phyloP scores from a whole-genome alignment of 1,284 basidiomycete species.

The Pisolithus thermaeus region DNA sequence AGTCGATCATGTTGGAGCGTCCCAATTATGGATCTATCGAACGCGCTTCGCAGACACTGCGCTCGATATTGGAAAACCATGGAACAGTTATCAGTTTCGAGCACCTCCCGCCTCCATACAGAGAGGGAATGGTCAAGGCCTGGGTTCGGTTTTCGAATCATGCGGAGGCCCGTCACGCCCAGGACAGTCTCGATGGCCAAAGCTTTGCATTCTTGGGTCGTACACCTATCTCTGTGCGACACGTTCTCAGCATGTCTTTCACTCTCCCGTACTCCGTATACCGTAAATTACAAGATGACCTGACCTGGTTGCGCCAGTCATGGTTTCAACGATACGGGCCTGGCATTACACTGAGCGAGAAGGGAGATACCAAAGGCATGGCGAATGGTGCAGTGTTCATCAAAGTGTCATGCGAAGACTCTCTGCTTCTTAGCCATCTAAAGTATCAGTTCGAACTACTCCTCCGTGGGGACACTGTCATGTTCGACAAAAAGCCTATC shows the following conservation, averaged over 20 bases:
- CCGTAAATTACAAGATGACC: conserved; percentile 31
- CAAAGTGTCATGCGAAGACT: conserved; percentile 40
- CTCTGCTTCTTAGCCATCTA: conserved; percentile 43
- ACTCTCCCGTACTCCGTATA: conserved; percentile 33
- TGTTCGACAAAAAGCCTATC: conserved; percentile 40
- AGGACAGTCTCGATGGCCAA: conserved; percentile 37
- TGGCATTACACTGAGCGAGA: conserved; percentile 24
- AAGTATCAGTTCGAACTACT: conserved; percentile 57
- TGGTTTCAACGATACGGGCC: conserved; percentile 23
- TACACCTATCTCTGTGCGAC: conserved; percentile 41
- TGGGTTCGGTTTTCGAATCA: conserved; percentile 50
- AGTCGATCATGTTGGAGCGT: conserved; percentile 45
- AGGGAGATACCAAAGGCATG: conserved; percentile 4
- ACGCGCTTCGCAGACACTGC: conserved; percentile 36
- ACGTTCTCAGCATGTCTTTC: conserved; percentile 45
- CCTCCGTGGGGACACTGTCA: conserved; percentile 52
- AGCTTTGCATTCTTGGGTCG: conserved; percentile 37
- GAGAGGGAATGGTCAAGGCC: conserved; percentile 39
- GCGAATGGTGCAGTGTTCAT: conserved; percentile 30
- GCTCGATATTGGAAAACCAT: conserved; percentile 32
- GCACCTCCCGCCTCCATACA: conserved; percentile 45
- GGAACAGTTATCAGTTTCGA: conserved; percentile 42
- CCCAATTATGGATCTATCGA: conserved; percentile 42
- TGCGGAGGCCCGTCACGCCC: conserved; percentile 44
- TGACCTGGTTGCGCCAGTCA: conserved; percentile 30